Evolutionary conservation across 768 basidiomycete genomes (phyloP).

Genomic region (Lactarius quietus): DNA sequence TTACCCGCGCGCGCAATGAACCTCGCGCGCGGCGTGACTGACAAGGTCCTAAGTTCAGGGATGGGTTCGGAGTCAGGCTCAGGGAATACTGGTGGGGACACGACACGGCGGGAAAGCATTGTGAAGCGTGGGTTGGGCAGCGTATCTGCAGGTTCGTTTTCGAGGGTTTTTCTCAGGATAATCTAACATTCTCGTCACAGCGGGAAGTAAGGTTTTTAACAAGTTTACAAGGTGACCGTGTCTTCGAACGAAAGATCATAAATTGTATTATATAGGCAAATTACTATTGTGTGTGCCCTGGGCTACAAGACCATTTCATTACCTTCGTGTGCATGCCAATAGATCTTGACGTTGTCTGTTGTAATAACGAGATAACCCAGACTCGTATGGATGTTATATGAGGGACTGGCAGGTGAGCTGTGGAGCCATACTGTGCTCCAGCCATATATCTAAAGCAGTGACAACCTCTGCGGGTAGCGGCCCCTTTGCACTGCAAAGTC

Average conservation of each 20-base stretch:
- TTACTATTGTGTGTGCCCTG: background rate
- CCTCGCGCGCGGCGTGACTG: constrained; percentile 11
- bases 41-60: background rate
- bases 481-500: constrained; percentile 26
- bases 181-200: background rate
- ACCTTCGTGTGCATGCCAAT: background rate
- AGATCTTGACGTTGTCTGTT: background rate
- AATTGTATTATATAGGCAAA: background rate
- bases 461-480: constrained; percentile 40
- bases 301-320: background rate
- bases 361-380: background rate
- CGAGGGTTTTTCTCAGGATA: background rate
- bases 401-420: background rate
- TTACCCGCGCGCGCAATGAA: constrained; percentile 11
- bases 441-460: constrained; percentile 38
- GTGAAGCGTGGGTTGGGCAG: background rate
- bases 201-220: constrained; percentile 14
- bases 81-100: background rate
- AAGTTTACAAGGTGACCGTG: constrained; percentile 13
- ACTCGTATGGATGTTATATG: background rate
- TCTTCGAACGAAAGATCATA: background rate
- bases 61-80: background rate
- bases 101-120: background rate
- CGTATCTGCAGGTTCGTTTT: constrained; percentile 18
- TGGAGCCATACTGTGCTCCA: constrained; percentile 30